Evolutionary conservation across 2,329 filamentous ascomycete species (phyloP).

Genomic region (Trichophyton equinum): DNA sequence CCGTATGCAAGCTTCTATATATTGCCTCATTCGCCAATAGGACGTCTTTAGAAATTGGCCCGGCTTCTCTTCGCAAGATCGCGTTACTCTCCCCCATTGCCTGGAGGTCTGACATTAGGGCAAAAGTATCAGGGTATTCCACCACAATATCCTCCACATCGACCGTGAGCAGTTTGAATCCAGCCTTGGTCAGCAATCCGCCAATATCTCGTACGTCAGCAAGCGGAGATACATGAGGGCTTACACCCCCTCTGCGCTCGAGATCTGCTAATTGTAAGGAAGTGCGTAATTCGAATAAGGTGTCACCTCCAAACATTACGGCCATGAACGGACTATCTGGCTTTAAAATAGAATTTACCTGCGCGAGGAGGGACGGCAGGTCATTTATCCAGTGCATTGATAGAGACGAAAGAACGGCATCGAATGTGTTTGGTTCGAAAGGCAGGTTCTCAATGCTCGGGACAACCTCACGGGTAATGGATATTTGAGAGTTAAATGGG

Average conservation of each 20-base stretch:
- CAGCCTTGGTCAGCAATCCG: constrained; percentile 69
- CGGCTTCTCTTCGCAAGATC: constrained; percentile 70
- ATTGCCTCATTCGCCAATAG: constrained; percentile 78
- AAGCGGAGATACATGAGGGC: constrained; percentile 77
- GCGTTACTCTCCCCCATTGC: constrained; percentile 95
- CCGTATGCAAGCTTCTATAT: constrained; percentile 76
- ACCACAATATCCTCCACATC: constrained; percentile 96
- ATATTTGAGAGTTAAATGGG: constrained; percentile 58
- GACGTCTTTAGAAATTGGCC: constrained; percentile 65
- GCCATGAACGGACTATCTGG: constrained; percentile 86
- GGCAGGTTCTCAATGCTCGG: constrained; percentile 55
- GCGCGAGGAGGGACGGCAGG: constrained; percentile 67
- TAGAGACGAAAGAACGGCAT: constrained; percentile 77
- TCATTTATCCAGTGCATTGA: constrained; percentile 98
- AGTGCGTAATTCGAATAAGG: constrained; percentile 82
- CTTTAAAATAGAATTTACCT: constrained; percentile 78
- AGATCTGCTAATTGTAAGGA: constrained; percentile 85
- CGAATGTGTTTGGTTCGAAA: constrained; percentile 64
- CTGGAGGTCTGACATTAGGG: constrained; percentile 86
- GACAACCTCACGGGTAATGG: constrained; percentile 64
- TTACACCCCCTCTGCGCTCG: constrained; percentile 81
- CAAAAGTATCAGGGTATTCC: constrained; percentile 80
- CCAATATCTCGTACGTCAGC: constrained; percentile 88
- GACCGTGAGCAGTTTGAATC: constrained; percentile 91
- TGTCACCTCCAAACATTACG: constrained; percentile 93